phyloP scores from a whole-genome alignment of 495 filamentous ascomycete species.

The Podospora sp. region DNA sequence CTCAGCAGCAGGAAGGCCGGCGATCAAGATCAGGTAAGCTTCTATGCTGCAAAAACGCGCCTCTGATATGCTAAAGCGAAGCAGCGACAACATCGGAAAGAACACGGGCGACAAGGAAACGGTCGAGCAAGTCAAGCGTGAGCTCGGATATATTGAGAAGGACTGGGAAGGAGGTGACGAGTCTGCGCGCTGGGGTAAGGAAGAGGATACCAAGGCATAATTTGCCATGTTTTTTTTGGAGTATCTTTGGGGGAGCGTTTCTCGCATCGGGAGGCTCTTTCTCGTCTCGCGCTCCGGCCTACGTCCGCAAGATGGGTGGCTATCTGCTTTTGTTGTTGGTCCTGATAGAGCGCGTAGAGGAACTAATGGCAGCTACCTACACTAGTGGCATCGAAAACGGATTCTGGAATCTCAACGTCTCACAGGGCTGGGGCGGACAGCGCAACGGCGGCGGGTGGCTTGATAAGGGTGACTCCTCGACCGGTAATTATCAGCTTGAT shows the following conservation, averaged over 20 bases:
- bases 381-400: background rate
- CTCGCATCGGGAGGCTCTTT: background rate
- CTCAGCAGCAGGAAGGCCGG: conserved; percentile 76
- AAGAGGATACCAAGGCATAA: conserved; percentile 30
- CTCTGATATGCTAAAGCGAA: background rate
- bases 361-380: background rate
- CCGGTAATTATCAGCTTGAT: no score
- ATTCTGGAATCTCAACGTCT: no score
- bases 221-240: background rate
- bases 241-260: background rate
- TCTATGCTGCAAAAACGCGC: no score
- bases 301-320: conserved; percentile 1
- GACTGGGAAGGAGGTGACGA: conserved; percentile 84
- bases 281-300: background rate
- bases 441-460: no score
- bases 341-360: background rate
- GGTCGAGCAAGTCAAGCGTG: conserved; percentile 79
- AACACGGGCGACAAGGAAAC: conserved; percentile 85
- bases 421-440: no score
- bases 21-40: conserved; percentile 78
- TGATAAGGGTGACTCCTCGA: no score
- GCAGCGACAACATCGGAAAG: conserved; percentile 88
- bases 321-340: conserved; percentile 6
- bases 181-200: conserved; percentile 71
- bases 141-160: conserved; percentile 83